Evolutionary conservation across 768 basidiomycete species (phyloP).

Genomic region (Auricularia cornea): DNA sequence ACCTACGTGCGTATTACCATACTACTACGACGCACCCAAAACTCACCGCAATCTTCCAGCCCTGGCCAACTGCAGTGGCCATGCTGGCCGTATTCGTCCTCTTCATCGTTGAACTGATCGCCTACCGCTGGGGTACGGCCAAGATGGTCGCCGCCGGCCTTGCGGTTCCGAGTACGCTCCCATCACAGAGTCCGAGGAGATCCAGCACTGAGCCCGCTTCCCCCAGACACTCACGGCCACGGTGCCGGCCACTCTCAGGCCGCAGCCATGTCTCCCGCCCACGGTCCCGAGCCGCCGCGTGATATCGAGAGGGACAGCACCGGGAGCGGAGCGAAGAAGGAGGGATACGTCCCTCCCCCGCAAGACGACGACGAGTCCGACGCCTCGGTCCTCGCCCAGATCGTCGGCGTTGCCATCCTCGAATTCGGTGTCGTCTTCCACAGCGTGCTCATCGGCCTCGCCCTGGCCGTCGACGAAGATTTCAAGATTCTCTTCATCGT

Average conservation of each 20-base stretch:
- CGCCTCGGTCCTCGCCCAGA: slow-evolving; percentile 51
- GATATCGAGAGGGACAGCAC: slow-evolving; percentile 5
- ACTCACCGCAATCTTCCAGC: slow-evolving; percentile 33
- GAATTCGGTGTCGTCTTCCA: slow-evolving; percentile 92
- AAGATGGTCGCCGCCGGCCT: slow-evolving; percentile 62
- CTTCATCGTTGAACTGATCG: slow-evolving; percentile 77
- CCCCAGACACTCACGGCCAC: slow-evolving; percentile 61
- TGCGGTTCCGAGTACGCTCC: slow-evolving; percentile 40
- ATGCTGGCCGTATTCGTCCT: slow-evolving; percentile 75
- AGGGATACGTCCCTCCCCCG: slow-evolving; percentile 11
- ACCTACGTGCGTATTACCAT: slow-evolving; percentile 50
- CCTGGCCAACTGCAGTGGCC: slow-evolving; percentile 74
- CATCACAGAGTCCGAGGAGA: neutral
- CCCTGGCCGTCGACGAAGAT: slow-evolving; percentile 75
- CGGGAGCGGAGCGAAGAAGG: slow-evolving; percentile 10
- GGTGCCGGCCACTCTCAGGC: slow-evolving; percentile 42
- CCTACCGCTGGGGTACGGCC: slow-evolving; percentile 78
- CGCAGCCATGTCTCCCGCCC: slow-evolving; percentile 28
- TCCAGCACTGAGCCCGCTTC: neutral
- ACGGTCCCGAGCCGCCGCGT: slow-evolving; percentile 48
- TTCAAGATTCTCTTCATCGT: slow-evolving; percentile 89
- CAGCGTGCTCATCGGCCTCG: slow-evolving; percentile 80
- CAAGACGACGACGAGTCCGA: slow-evolving; percentile 17
- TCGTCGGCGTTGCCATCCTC: slow-evolving; percentile 82
- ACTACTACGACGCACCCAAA: neutral